A percentile compares a stretch with the other conserved stretches of the same genome.
These are phyloP conservation scores for Podospora tetraspora DNA, from an alignment of 495 filamentous ascomycete species.

Conservation along the genomic window DNA sequence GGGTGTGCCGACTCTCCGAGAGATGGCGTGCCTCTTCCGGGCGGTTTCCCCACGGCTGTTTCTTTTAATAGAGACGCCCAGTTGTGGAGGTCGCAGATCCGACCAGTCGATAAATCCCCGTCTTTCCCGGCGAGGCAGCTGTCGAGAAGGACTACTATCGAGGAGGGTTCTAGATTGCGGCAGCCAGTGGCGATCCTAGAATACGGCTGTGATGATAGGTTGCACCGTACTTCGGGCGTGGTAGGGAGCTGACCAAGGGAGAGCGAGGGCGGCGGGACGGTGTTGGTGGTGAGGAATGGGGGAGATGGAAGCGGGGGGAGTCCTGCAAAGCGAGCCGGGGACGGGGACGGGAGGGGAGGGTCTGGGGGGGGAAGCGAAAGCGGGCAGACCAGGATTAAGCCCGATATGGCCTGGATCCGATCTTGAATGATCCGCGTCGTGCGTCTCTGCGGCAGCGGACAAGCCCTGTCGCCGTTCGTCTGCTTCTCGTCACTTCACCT, in stretches of 20 bases:
- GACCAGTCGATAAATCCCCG: conserved; percentile 20
- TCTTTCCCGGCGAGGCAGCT: conserved; percentile 29
- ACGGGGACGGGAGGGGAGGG: not conserved
- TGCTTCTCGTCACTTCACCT: not conserved
- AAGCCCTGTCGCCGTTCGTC: not conserved
- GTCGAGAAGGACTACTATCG: conserved; percentile 19
- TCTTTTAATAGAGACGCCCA: conserved; percentile 23
- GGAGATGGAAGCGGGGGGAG: not conserved
- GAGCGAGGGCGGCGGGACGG: not conserved
- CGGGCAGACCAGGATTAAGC: conserved; percentile 5
- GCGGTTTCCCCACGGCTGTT: conserved; percentile 6
- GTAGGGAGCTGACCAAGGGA: not conserved
- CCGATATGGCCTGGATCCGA: conserved; percentile 11
- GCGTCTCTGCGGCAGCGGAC: not conserved
- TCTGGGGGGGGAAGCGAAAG: conserved; percentile 2
- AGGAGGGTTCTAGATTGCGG: conserved; percentile 18
- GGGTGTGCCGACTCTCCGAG: not conserved
- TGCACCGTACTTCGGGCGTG: not conserved
- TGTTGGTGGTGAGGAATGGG: conserved; percentile 7
- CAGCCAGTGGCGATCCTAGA: conserved; percentile 4
- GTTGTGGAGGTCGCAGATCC: not conserved
- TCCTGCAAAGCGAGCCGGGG: conserved; percentile 6
- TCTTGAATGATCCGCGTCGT: conserved; percentile 1
- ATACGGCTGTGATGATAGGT: not conserved
- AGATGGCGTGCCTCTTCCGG: not conserved